Evolutionary conservation across 1,284 basidiomycete genomes (phyloP), one percentile per base, ranked within the genome.

Genomic region (Agaricales sp.): DNA sequence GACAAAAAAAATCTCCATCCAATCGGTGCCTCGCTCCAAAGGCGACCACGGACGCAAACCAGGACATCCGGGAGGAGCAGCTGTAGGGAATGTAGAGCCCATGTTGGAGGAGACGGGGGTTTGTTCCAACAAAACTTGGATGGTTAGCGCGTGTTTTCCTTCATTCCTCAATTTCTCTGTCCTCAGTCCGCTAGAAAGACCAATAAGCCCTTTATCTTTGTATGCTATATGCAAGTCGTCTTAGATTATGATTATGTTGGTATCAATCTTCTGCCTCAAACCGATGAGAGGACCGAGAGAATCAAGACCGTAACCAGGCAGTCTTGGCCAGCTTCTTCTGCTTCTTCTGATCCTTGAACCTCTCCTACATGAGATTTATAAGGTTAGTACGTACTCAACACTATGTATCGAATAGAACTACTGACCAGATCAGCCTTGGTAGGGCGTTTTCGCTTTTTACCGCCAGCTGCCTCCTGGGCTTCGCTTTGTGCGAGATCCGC

Each of bases 401-500:
- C 47, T 19, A 39, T 44, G 48, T n/a, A 30, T 30, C 6, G 26
- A 30, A 6, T 30, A 30, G 14, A 30, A 14, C 26, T 14, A 73
- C 86, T 55, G 57, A 92, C 91, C 74, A 94, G 67, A 62, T 93
- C 91, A 66, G 88, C 89, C 74, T 91, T 93, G 23, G 80, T 80
- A 3, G 84, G 80, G 54, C 80, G 70, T 63, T 86, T 87, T 52
- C 83, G 74, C 67, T 86, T 87, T 63, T 81, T 83, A 54, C 75
- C 76, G 50, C 74, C 73, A 52, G 75, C 76, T 24, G 64, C 71
- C 57, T 78, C 71, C 55, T 73, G 71, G 21, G 66, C 69, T 58
- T 76, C 73, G 11, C 80, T 71, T 52, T 70, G 61, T 43, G 78
- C 84, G 12, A 84, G 73, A 45, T 91, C 77, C 52, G 74, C 58